phyloP scores from a whole-genome alignment of 371 early-diverging fungal genomes.

The Cokeromyces recurvatus region DNA sequence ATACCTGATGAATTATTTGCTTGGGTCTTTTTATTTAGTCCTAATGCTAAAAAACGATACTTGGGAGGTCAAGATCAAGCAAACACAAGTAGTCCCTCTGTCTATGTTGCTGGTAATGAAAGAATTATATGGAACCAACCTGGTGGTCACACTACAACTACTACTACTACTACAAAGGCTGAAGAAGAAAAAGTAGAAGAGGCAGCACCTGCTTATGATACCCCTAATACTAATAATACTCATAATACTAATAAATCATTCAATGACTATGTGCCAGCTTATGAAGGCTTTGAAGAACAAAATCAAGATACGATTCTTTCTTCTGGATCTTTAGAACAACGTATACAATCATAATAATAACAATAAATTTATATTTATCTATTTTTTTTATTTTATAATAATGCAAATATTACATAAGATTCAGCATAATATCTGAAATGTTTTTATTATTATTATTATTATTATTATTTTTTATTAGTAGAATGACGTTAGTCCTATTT shows the following conservation, averaged over 20 bases:
- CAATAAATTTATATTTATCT: too few relatives aligned
- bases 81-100: slow-evolving; percentile 5
- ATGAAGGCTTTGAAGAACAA: slow-evolving; percentile 19
- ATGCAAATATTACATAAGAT: too few relatives aligned
- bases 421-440: too few relatives aligned
- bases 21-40: slow-evolving; percentile 22
- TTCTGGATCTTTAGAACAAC: slow-evolving; percentile 16
- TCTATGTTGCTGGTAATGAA: slow-evolving; percentile 30
- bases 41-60: slow-evolving; percentile 23
- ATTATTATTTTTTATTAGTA: too few relatives aligned
- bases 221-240: not conserved
- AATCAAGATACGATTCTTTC: slow-evolving; percentile 26
- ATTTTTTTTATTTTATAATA: too few relatives aligned
- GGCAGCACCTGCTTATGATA: slow-evolving; percentile 7
- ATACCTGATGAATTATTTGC: slow-evolving; percentile 49
- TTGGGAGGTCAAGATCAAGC: slow-evolving; percentile 11
- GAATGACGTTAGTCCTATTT: too few relatives aligned
- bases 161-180: too few relatives aligned
- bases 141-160: too few relatives aligned
- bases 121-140: slow-evolving; percentile 23
- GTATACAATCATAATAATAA: too few relatives aligned
- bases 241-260: not conserved
- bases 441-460: too few relatives aligned
- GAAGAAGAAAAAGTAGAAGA: not conserved
- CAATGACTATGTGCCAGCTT: not conserved